These are phyloP conservation scores for Diplotaxis tenuifolia DNA, from an alignment of 345 rosid genomes.

Conservation along the genomic window DNA sequence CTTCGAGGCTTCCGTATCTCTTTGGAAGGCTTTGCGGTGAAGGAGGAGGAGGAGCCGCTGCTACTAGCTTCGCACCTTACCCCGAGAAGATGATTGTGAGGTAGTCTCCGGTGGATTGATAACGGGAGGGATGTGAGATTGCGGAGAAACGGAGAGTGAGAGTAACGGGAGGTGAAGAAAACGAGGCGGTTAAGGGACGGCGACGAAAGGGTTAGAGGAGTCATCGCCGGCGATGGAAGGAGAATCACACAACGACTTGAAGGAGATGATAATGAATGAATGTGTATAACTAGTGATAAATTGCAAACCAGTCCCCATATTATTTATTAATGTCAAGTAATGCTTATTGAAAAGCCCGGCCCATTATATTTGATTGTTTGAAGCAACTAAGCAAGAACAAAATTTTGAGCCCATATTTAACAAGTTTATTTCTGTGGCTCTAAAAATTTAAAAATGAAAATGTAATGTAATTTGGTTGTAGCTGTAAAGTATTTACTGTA, in stretches of 20 bases:
- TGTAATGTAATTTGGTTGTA: no score
- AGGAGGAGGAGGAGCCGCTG: constrained; percentile 44
- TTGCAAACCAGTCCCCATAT: background rate
- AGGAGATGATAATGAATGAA: background rate
- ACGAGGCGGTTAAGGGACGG: constrained; percentile 43
- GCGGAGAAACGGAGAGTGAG: constrained; percentile 42
- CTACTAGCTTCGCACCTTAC: constrained; percentile 44
- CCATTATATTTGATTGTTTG: background rate
- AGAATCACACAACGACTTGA: constrained; percentile 17
- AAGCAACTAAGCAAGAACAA: background rate
- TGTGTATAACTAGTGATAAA: background rate
- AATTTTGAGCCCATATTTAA: background rate
- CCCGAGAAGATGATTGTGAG: constrained; percentile 29
- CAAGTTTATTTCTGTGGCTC: no score
- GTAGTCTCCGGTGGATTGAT: constrained; percentile 16
- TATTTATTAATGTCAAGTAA: background rate
- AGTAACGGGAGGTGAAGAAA: constrained; percentile 38
- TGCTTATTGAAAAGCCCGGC: background rate
- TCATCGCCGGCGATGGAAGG: constrained; percentile 45
- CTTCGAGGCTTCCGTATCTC: constrained; percentile 47
- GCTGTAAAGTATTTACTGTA: no score
- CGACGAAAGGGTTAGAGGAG: constrained; percentile 45
- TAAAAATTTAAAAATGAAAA: no score
- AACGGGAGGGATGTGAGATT: constrained; percentile 31
- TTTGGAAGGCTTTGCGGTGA: constrained; percentile 76